Percentiles rank a stretch among this genome's conserved stretches.
Evolutionary conservation across 441 rosid genomes (phyloP).

Genomic region (Isatis lusitanica): DNA sequence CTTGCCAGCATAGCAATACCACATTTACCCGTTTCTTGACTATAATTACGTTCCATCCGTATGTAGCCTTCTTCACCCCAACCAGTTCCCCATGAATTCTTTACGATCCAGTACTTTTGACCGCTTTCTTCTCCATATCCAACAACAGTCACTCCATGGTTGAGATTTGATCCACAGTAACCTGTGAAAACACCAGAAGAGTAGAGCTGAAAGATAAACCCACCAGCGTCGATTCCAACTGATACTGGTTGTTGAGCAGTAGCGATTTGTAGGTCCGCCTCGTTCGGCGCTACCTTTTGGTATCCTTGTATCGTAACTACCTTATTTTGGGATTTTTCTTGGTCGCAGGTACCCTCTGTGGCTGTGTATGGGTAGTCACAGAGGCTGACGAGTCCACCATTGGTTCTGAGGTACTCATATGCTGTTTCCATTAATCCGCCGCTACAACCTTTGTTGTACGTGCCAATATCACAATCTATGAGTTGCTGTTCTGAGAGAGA

Average conservation of each 20-base stretch:
- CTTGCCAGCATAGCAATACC: conserved; percentile 69
- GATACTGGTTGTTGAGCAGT: conserved; percentile 71
- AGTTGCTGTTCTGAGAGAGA: conserved; percentile 82
- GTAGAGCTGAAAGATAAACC: conserved; percentile 62
- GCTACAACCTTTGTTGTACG: conserved; percentile 54
- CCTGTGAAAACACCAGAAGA: conserved; percentile 59
- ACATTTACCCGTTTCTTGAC: conserved; percentile 48
- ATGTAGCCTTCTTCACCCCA: conserved; percentile 84
- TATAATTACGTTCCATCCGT: conserved; percentile 46
- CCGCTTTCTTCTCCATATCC: conserved; percentile 62
- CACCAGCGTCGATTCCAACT: conserved; percentile 69
- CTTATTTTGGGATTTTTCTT: conserved; percentile 32
- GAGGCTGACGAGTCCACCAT: conserved; percentile 59
- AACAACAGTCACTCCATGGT: conserved; percentile 73
- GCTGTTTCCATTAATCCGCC: conserved; percentile 80
- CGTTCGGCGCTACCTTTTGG: conserved; percentile 41
- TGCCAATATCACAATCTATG: conserved; percentile 60
- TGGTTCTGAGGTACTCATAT: conserved; percentile 45
- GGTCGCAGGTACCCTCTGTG: conserved; percentile 45
- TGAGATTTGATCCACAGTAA: conserved; percentile 51
- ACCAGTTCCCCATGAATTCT: conserved; percentile 71
- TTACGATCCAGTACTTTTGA: conserved; percentile 65
- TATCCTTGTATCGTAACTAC: conserved; percentile 49
- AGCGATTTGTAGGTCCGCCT: conserved; percentile 48
- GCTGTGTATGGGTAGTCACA: conserved; percentile 59